These are phyloP conservation scores for Glycine tomentella DNA, from an alignment of 306 rosid genomes.

Conservation along the genomic window DNA sequence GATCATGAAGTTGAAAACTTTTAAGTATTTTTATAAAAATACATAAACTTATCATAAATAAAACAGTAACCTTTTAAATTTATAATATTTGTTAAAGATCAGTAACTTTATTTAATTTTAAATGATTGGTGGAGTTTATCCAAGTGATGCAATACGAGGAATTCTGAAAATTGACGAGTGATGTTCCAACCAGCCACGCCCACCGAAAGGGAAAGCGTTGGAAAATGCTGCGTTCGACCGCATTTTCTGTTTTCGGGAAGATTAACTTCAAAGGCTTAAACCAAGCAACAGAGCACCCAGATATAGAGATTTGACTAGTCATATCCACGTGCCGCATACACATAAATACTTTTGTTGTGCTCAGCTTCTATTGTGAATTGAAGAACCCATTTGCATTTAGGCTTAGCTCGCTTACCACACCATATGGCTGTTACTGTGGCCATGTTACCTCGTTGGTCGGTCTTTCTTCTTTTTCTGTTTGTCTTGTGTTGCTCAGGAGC, in stretches of 20 bases:
- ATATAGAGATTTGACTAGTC: not conserved
- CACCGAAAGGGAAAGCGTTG: not conserved
- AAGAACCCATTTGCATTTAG: not conserved
- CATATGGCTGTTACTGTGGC: constrained; percentile 42
- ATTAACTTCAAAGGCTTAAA: not conserved
- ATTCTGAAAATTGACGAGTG: too few species aligned
- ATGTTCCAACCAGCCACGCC: not conserved
- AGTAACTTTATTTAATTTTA: not conserved
- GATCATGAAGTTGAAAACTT: too few species aligned
- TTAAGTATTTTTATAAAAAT: too few species aligned
- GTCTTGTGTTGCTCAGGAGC: constrained; percentile 51
- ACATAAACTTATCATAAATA: too few species aligned
- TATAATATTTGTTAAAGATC: not conserved
- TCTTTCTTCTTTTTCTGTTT: constrained; percentile 45
- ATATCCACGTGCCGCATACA: constrained; percentile 7
- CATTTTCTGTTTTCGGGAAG: not conserved
- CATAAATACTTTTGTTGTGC: constrained; percentile 19
- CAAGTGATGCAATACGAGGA: not conserved
- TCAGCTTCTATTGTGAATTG: constrained; percentile 48
- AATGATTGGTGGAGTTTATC: not conserved
- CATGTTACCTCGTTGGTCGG: constrained; percentile 42
- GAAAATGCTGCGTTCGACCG: not conserved
- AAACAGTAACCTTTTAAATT: too few species aligned
- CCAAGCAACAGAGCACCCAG: constrained; percentile 45
- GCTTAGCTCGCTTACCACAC: not conserved